phyloP scores from a whole-genome alignment of 257 asterid species.

The Nicotiana obtusifolia region DNA sequence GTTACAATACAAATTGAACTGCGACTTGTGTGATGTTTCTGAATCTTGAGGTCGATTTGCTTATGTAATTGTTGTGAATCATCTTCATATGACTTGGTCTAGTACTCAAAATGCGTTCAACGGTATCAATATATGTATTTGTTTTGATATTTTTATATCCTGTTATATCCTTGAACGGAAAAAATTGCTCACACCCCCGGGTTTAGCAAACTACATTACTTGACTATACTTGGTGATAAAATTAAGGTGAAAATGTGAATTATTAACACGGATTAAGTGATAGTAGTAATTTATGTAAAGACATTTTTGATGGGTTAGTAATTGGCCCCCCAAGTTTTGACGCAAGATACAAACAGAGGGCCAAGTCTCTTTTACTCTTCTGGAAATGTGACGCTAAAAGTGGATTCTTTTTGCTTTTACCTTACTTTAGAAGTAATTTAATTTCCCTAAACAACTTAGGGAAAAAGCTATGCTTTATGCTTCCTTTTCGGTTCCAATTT shows the following conservation, averaged over 20 bases:
- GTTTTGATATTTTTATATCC: not conserved
- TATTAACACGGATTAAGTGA: not conserved
- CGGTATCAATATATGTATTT: not conserved
- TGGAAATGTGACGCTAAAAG: not conserved
- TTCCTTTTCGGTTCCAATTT: no score
- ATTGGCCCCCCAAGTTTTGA: no score
- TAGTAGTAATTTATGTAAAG: not conserved
- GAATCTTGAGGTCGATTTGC: slow-evolving; percentile 5
- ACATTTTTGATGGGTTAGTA: no score
- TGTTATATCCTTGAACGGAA: not conserved
- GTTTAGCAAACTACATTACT: not conserved
- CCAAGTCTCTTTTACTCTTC: not conserved
- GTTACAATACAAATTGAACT: not conserved
- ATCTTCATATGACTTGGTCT: not conserved
- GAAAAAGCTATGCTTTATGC: no score
- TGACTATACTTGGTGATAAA: not conserved
- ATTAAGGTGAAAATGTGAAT: not conserved
- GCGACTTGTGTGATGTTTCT: not conserved
- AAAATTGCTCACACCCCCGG: not conserved
- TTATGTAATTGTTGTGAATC: not conserved
- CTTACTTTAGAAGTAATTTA: not conserved
- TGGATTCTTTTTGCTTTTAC: not conserved
- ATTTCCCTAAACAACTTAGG: no score
- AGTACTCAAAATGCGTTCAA: not conserved
- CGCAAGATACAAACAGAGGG: not conserved